Evolutionary conservation across 768 basidiomycete species (phyloP).

Genomic region (Mycena venus): DNA sequence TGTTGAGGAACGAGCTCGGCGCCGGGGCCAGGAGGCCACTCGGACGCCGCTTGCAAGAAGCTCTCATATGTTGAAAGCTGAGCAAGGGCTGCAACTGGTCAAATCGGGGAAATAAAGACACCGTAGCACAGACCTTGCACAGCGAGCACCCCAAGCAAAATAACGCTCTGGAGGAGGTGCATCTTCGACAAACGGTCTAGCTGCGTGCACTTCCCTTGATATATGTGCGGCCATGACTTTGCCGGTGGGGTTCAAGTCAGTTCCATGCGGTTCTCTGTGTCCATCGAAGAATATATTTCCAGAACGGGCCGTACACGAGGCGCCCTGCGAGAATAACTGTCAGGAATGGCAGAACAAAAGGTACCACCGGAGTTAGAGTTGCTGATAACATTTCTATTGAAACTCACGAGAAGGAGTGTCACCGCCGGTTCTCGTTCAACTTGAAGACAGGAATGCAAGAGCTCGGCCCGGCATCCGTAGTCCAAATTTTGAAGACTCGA

Average conservation of each 20-base stretch:
- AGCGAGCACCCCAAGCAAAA: slow-evolving; percentile 10
- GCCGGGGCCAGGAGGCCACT: slow-evolving; percentile 69
- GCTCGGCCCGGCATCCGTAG: too few relatives aligned
- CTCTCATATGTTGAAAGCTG: slow-evolving; percentile 1
- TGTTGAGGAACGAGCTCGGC: slow-evolving; percentile 54
- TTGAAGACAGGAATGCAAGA: neutral
- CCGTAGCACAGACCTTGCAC: neutral
- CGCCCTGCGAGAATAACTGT: neutral
- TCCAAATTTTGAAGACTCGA: too few relatives aligned
- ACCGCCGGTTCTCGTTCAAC: neutral
- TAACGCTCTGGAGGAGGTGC: neutral
- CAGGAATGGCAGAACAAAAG: neutral
- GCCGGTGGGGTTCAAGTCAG: neutral
- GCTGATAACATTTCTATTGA: neutral
- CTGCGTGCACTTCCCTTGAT: neutral
- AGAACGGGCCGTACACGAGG: slow-evolving; percentile 20
- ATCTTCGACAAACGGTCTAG: neutral
- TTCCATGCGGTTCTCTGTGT: slow-evolving; percentile 16
- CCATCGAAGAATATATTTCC: slow-evolving; percentile 16
- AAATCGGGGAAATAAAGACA: neutral
- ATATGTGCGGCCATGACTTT: neutral
- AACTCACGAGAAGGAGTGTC: neutral
- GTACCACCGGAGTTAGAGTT: neutral
- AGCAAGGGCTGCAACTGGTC: slow-evolving; percentile 4
- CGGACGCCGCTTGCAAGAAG: slow-evolving; percentile 23